These are phyloP conservation scores for Fusarium tjaetaba DNA, from an alignment of 2,329 filamentous ascomycete genomes.

Conservation along the genomic window DNA sequence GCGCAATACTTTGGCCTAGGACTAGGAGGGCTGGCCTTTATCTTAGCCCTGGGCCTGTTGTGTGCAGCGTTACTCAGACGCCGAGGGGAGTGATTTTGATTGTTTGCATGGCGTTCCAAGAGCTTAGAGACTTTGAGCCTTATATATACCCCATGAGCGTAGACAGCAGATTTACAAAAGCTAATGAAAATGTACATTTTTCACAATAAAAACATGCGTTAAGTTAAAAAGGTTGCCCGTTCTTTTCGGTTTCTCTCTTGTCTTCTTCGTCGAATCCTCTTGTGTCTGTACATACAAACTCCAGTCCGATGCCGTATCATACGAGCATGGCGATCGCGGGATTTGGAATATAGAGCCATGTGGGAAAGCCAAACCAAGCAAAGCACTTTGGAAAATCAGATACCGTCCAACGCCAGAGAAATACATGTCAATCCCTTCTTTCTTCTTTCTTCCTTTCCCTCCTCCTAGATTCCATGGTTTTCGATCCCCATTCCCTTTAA, in stretches of 20 bases:
- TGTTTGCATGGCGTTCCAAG: conserved; percentile 2
- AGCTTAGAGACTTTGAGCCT: neutral
- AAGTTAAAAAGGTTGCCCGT: conserved; percentile 36
- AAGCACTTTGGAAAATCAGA: conserved; percentile 31
- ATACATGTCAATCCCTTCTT: conserved; percentile 35
- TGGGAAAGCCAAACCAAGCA: conserved; percentile 36
- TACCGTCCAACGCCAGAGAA: conserved; percentile 39
- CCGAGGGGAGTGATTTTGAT: conserved; percentile 17
- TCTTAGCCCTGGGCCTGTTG: conserved; percentile 33
- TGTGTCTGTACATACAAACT: conserved; percentile 45
- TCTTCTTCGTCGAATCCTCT: conserved; percentile 38
- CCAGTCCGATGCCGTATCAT: conserved; percentile 39
- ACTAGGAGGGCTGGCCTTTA: conserved; percentile 33
- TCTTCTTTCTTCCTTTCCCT: conserved; percentile 10
- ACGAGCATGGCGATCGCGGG: conserved; percentile 19
- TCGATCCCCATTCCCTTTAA: neutral
- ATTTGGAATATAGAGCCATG: conserved; percentile 35
- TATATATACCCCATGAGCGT: conserved; percentile 33
- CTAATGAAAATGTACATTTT: neutral
- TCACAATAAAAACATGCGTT: conserved; percentile 3
- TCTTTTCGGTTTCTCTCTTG: conserved; percentile 38
- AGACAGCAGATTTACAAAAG: neutral
- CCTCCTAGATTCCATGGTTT: conserved; percentile 12
- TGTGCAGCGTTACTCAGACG: conserved; percentile 29
- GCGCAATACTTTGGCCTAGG: conserved; percentile 42